A percentile compares a stretch with the other conserved stretches of the same genome.
These are phyloP conservation scores for Cucurbita pepo DNA, from an alignment of 306 rosid species.

Conservation along the genomic window DNA sequence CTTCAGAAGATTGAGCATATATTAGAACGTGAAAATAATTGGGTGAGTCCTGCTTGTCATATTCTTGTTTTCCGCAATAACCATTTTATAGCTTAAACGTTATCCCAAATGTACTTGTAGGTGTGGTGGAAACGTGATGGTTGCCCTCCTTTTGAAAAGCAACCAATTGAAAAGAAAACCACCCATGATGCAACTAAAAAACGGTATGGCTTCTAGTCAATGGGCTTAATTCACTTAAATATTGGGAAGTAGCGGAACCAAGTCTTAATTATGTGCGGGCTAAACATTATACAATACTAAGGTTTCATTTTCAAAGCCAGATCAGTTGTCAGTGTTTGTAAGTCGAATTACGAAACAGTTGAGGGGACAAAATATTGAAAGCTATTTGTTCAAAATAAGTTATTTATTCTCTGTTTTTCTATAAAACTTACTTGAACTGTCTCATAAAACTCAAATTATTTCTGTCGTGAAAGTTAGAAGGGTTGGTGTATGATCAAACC, in stretches of 20 bases:
- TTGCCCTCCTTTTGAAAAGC: conserved; percentile 86
- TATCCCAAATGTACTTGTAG: conserved; percentile 20
- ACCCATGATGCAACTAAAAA: conserved; percentile 59
- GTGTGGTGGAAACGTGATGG: conserved; percentile 99
- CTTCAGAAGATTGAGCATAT: conserved; percentile 79
- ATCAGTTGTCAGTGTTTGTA: neutral
- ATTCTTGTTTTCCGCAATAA: neutral
- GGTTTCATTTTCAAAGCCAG: neutral
- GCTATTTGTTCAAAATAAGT: neutral
- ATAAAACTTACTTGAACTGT: neutral
- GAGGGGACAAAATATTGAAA: neutral
- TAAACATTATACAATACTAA: neutral
- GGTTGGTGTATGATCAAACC: neutral
- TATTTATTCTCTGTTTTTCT: neutral
- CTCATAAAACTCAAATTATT: neutral
- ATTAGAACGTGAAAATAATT: conserved; percentile 83
- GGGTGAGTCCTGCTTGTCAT: conserved; percentile 44
- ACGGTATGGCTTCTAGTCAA: conserved; percentile 39
- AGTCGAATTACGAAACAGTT: neutral
- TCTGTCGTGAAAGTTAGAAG: neutral
- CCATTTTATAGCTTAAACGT: neutral
- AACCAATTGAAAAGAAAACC: conserved; percentile 52
- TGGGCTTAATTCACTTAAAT: neutral
- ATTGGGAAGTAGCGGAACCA: neutral
- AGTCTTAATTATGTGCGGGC: neutral